Percentiles rank a stretch among this genome's conserved stretches.
phyloP scores from a whole-genome alignment of 768 basidiomycete species.

The Tricholoma saponaceum region DNA sequence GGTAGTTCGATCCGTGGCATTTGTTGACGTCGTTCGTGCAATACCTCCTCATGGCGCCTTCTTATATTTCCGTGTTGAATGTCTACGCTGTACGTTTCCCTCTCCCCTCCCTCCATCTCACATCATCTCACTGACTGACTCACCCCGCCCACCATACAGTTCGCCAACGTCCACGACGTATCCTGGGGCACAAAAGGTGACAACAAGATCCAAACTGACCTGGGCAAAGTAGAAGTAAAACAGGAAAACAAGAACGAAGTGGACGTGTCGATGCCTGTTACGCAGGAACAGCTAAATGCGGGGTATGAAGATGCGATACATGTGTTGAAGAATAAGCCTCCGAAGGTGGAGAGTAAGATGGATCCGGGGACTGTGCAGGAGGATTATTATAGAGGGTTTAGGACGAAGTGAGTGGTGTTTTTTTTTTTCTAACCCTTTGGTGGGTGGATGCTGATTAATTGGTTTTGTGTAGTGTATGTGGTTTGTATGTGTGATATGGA shows the following conservation, averaged over 20 bases:
- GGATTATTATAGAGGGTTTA: slow-evolving; percentile 85
- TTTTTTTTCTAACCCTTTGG: background rate
- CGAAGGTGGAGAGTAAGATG: slow-evolving; percentile 60
- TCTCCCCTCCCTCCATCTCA: background rate
- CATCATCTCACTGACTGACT: background rate
- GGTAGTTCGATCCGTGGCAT: slow-evolving; percentile 95
- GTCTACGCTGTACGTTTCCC: slow-evolving; percentile 68
- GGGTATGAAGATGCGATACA: slow-evolving; percentile 90
- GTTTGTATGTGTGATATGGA: background rate
- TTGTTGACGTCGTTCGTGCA: slow-evolving; percentile 97
- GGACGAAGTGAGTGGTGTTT: slow-evolving; percentile 69
- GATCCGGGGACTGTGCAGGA: slow-evolving; percentile 67
- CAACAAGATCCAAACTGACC: slow-evolving; percentile 79
- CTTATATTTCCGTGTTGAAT: slow-evolving; percentile 90
- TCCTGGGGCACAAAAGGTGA: too few species aligned
- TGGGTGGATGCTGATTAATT: slow-evolving; percentile 7
- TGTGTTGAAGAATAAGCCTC: slow-evolving; percentile 73
- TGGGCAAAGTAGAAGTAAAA: slow-evolving; percentile 48
- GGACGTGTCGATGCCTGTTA: slow-evolving; percentile 81
- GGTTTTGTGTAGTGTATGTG: slow-evolving; percentile 24
- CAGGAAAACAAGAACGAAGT: slow-evolving; percentile 65
- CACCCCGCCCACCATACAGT: slow-evolving; percentile 38
- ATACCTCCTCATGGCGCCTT: slow-evolving; percentile 87
- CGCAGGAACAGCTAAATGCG: slow-evolving; percentile 84
- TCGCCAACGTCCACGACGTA: slow-evolving; percentile 87